Conservation (phyloP, 495 filamentous ascomycete genomes). For the Darksidea phi region DNA sequence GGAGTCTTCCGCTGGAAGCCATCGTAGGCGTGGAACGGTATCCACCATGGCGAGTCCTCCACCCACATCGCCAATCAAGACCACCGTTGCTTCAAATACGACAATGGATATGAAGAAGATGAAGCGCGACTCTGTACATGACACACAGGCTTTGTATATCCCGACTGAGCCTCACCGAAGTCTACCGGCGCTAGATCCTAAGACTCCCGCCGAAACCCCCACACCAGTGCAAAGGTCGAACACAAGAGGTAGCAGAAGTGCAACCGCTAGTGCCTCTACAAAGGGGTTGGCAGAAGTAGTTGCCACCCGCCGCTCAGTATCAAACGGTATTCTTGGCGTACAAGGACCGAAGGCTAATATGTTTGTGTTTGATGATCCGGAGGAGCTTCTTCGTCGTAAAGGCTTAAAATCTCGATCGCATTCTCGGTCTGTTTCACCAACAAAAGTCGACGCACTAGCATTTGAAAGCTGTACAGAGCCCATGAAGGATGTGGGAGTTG, state of each 20-base stretch:
- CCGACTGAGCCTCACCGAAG: background rate
- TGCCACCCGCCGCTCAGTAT: background rate
- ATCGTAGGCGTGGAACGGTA: background rate
- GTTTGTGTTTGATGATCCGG: constrained; percentile 6
- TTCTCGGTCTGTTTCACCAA: background rate
- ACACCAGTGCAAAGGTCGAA: no score
- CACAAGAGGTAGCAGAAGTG: background rate
- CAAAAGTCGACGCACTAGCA: no score
- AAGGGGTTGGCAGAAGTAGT: background rate
- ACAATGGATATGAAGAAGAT: no score
- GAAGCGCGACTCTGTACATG: background rate
- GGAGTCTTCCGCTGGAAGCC: background rate
- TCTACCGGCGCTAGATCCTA: background rate
- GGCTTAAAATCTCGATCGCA: background rate
- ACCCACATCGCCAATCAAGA: background rate
- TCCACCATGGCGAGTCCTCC: background rate
- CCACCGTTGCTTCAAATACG: background rate
- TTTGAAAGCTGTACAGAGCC: no score
- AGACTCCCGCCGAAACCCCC: background rate
- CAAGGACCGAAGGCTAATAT: background rate
- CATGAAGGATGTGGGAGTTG: no score
- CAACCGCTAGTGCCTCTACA: background rate
- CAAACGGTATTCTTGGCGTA: background rate
- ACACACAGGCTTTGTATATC: no score
- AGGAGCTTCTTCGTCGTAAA: background rate